Base-by-base conservation (phyloP, 2,329 filamentous ascomycete species). In the Waltergamsia citrina region DNA sequence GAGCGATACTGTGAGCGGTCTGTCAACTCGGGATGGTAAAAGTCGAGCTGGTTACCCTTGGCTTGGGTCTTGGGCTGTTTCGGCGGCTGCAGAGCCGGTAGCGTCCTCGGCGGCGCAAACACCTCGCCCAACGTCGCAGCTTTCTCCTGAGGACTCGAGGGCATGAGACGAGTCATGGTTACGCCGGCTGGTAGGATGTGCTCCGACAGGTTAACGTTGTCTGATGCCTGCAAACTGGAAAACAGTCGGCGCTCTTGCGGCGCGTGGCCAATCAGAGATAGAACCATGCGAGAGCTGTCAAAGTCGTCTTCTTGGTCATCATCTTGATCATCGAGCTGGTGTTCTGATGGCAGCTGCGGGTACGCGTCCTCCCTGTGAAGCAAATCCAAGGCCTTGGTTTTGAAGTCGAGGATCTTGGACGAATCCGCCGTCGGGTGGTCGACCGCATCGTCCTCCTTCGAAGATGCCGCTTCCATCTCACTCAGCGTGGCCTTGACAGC, bases 161-260 rank as follows among this genome's bases (percentile, higher is more conserved):
- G 57, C 43, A 47, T 43, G 35, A 62, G 49, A 18, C 48, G 49
- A 16, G 56, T 55, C 25, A 60, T 46, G 15, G 75, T 74, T 27
- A 94, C 73, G 24, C 86, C 85, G 38, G 76, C 79, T 0, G 88
- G 88, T 18, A 95, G 62, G 15, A 65, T 71, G 24, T 70, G 65
- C 48, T 52, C 44, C 29, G 49, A 44, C 36, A 57, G 36, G 24
- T 56, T 48, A 24, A 48, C 38, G 32, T 53, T 47, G 9, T 49
- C 38, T 3, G 55, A 48, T 11, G 49, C 30, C 7, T 59, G 84
- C 32, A 94, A 64, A 54, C 88, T 94, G 4, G 90, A 94, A 53
- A 92, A 95, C 4, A 95, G 65, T 39, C 90, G 83, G 45, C 78
- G 81, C 23, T 83, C 71, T 29, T 78, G 77, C 2, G 80, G 77